Conservation (phyloP, 495 filamentous ascomycete species). For the Platismatia glauca region DNA sequence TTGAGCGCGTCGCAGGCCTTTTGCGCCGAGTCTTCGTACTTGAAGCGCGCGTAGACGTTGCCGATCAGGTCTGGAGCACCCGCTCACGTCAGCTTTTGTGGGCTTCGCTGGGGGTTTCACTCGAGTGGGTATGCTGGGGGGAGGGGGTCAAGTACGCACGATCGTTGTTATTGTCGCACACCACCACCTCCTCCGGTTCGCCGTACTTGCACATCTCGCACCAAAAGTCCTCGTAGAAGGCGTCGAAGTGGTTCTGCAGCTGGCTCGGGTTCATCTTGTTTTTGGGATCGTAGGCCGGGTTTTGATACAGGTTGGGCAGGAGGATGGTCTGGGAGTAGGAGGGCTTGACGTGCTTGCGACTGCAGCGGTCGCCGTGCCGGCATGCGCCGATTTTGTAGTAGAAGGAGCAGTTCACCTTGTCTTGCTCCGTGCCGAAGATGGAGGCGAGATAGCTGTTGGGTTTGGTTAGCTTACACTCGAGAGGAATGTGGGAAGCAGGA, state of each 20-base stretch:
- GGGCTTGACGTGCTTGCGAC: conserved; percentile 96
- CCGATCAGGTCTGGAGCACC: conserved; percentile 72
- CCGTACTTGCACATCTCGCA: conserved; percentile 97
- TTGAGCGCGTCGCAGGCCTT: conserved; percentile 89
- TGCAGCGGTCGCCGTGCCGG: conserved; percentile 95
- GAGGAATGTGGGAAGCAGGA: background rate
- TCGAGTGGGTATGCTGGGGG: background rate
- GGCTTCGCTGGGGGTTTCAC: no score
- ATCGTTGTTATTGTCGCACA: conserved; percentile 95
- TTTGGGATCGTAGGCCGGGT: conserved; percentile 94
- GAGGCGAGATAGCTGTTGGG: conserved; percentile 84
- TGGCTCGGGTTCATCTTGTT: conserved; percentile 91
- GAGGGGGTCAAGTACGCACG: conserved; percentile 46
- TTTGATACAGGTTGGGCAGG: conserved; percentile 97
- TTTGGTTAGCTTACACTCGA: background rate
- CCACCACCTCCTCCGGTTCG: conserved; percentile 80
- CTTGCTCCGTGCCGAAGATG: conserved; percentile 99
- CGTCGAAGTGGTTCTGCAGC: conserved; percentile 98
- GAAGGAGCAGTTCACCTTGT: conserved; percentile 80
- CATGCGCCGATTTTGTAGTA: conserved; percentile 98
- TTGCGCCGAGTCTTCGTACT: conserved; percentile 97
- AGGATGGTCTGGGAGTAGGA: conserved; percentile 97
- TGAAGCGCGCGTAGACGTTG: conserved; percentile 99
- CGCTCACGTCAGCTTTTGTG: background rate
- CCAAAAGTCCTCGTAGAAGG: conserved; percentile 99